A percentile compares a stretch with the other conserved stretches of the same genome.
phyloP scores from a whole-genome alignment of 345 rosid species.

The Brassica rapa region DNA sequence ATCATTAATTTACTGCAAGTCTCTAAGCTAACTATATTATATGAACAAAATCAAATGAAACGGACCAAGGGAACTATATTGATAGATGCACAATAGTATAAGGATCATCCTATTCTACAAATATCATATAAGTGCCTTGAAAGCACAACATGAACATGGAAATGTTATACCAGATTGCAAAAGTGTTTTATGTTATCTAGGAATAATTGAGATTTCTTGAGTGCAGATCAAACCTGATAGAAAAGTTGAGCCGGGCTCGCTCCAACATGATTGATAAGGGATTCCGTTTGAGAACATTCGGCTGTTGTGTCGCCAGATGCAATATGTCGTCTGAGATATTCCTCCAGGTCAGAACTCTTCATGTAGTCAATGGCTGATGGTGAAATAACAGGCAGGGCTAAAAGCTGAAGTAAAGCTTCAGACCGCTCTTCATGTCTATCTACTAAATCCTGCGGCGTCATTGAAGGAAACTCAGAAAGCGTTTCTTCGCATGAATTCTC shows the following conservation, averaged over 20 bases:
- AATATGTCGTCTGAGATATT: conserved; percentile 59
- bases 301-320: conserved; percentile 40
- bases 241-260: conserved; percentile 52
- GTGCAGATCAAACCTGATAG: conserved; percentile 57
- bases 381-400: conserved; percentile 72
- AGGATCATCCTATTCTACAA: conserved; percentile 14
- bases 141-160: neutral
- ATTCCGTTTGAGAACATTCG: conserved; percentile 40
- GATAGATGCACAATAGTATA: neutral
- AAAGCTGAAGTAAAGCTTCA: conserved; percentile 55
- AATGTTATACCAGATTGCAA: conserved; percentile 17
- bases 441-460: conserved; percentile 62
- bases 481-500: conserved; percentile 81
- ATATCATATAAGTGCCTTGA: conserved; percentile 1
- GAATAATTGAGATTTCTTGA: neutral
- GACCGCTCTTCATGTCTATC: conserved; percentile 64
- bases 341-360: conserved; percentile 71
- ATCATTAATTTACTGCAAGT: neutral
- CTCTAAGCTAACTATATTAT: conserved; percentile 6
- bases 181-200: neutral
- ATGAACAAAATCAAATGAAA: neutral
- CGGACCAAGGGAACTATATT: neutral
- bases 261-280: conserved; percentile 46
- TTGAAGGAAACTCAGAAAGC: conserved; percentile 84
- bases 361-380: conserved; percentile 67